Percentiles rank a stretch among this genome's conserved stretches.
phyloP scores from a whole-genome alignment of 2,329 filamentous ascomycete genomes.

The Magnaporthales sp. region DNA sequence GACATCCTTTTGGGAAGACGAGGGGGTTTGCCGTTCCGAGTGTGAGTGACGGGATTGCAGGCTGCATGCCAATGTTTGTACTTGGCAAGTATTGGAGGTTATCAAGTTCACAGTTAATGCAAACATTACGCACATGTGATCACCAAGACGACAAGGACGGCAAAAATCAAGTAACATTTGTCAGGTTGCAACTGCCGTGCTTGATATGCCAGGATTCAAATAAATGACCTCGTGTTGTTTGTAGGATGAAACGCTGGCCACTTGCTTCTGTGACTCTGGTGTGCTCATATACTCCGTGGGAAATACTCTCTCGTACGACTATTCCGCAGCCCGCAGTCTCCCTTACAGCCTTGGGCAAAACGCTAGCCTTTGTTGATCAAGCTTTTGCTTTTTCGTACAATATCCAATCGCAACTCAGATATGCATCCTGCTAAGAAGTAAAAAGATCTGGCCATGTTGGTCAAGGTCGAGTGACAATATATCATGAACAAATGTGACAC shows the following conservation, averaged over 20 bases:
- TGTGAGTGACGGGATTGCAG: neutral
- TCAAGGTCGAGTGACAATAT: neutral
- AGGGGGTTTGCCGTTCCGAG: neutral
- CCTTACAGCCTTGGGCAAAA: neutral
- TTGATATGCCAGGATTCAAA: neutral
- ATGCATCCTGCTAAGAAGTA: neutral
- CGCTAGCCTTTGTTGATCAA: neutral
- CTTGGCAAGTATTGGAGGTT: neutral
- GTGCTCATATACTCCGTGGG: neutral
- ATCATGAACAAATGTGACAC: neutral
- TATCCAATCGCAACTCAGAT: neutral
- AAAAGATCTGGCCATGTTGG: neutral
- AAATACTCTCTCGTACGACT: neutral
- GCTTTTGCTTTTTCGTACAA: neutral
- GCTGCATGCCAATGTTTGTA: neutral
- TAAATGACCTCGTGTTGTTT: neutral
- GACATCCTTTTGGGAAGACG: neutral
- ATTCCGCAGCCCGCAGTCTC: neutral
- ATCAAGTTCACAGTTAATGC: neutral
- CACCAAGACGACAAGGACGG: neutral
- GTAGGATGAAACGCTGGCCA: neutral
- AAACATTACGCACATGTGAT: neutral
- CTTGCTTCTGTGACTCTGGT: neutral
- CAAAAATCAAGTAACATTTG: too few species aligned
- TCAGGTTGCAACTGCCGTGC: neutral